phyloP scores from a whole-genome alignment of 2,329 filamentous ascomycete genomes.

The Xylogone sp. region DNA sequence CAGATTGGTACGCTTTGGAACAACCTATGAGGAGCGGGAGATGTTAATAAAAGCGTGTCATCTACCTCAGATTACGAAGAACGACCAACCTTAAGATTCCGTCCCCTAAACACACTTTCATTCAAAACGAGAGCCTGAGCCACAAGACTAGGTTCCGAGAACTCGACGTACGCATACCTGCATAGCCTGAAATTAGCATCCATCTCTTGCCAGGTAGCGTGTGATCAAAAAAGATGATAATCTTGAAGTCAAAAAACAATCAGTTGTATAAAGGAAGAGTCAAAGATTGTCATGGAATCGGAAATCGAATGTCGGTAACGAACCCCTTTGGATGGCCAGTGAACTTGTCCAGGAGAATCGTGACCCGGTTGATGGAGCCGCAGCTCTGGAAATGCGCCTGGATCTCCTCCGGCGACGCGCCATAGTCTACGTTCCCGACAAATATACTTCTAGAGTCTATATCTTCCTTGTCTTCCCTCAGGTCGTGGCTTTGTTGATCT shows the following conservation, averaged over 20 bases:
- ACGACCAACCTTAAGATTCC: conserved; percentile 83
- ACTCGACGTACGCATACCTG: conserved; percentile 98
- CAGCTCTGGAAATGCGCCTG: conserved; percentile 98
- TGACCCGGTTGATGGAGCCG: conserved; percentile 96
- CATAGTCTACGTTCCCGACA: conserved; percentile 98
- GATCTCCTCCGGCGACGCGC: conserved; percentile 93
- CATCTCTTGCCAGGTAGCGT: conserved; percentile 58
- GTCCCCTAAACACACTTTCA: conserved; percentile 91
- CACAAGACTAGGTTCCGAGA: conserved; percentile 88
- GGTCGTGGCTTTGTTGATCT: conserved; percentile 78
- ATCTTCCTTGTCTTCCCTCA: conserved; percentile 91
- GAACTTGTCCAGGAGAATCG: conserved; percentile 96
- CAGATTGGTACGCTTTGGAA: conserved; percentile 93
- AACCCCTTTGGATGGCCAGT: conserved; percentile 99
- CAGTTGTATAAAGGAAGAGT: neutral
- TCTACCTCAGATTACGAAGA: neutral
- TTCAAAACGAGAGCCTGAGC: conserved; percentile 92
- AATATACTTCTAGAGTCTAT: conserved; percentile 95
- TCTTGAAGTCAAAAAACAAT: conserved; percentile 11
- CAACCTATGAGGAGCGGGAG: conserved; percentile 52
- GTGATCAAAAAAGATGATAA: conserved; percentile 18
- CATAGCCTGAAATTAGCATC: conserved; percentile 33
- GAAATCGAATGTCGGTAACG: conserved; percentile 35
- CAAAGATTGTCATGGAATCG: conserved; percentile 8
- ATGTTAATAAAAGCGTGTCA: conserved; percentile 3